phyloP scores from a whole-genome alignment of 1,284 basidiomycete genomes.

The Ustilago sp. region DNA sequence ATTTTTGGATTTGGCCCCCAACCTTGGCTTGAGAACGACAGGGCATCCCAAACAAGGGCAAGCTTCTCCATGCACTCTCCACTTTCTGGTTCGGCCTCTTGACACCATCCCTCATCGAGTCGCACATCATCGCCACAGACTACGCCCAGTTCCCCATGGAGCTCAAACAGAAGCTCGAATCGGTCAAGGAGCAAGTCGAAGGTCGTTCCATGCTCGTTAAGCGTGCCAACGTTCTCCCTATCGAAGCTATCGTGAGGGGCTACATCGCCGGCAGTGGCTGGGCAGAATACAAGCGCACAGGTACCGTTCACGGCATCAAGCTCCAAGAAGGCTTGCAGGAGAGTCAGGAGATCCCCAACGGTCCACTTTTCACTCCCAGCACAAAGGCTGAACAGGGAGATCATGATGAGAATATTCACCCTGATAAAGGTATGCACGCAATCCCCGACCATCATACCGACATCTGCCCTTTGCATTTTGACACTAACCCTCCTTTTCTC shows the following conservation, averaged over 20 bases:
- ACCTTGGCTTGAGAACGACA: constrained; percentile 9
- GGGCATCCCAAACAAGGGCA: constrained; percentile 95
- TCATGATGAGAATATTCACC: constrained; percentile 98
- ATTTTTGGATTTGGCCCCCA: too few relatives aligned
- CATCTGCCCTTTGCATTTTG: neutral
- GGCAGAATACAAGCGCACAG: constrained; percentile 88
- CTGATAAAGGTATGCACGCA: constrained; percentile 78
- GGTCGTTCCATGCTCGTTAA: constrained; percentile 91
- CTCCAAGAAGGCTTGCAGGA: constrained; percentile 85
- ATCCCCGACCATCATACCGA: neutral
- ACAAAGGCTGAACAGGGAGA: constrained; percentile 95
- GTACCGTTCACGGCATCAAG: constrained; percentile 88
- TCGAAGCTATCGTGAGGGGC: constrained; percentile 97
- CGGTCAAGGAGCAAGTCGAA: constrained; percentile 74
- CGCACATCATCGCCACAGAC: constrained; percentile 64
- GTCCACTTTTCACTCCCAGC: constrained; percentile 91
- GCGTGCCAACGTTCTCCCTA: constrained; percentile 87
- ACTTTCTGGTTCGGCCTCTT: constrained; percentile 93
- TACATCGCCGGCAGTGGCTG: constrained; percentile 98
- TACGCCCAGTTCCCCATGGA: constrained; percentile 54
- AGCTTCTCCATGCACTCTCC: constrained; percentile 87
- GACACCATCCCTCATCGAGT: constrained; percentile 61
- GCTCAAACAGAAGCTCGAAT: constrained; percentile 49
- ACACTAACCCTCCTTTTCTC: neutral
- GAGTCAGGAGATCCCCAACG: constrained; percentile 74